Conservation (phyloP, 306 rosid genomes). For the Cyclanthera cordifolia region DNA sequence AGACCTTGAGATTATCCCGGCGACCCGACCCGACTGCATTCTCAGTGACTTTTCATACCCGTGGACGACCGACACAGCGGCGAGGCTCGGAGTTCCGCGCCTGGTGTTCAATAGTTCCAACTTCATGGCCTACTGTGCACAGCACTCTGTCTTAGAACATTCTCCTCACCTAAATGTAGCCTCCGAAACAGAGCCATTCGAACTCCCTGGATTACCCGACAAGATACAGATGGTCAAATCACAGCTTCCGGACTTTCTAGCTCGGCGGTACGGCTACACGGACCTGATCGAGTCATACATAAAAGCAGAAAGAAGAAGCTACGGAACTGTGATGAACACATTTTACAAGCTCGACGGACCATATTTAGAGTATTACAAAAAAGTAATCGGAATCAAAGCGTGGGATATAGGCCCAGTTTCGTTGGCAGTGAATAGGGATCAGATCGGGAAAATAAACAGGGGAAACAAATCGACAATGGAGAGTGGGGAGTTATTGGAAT, state of each 20-base stretch:
- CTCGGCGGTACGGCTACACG: neutral
- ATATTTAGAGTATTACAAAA: conserved; percentile 19
- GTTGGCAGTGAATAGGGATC: neutral
- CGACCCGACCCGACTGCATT: conserved; percentile 23
- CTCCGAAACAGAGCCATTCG: conserved; percentile 5
- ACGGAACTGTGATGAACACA: conserved; percentile 22
- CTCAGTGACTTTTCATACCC: conserved; percentile 20
- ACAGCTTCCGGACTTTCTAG: conserved; percentile 6
- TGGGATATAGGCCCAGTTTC: conserved; percentile 35
- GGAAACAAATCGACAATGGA: neutral
- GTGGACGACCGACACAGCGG: conserved; percentile 22
- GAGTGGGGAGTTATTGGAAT: conserved; percentile 24
- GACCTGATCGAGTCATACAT: conserved; percentile 11
- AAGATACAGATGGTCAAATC: conserved; percentile 3
- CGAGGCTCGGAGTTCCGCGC: conserved; percentile 15
- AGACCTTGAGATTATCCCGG: neutral
- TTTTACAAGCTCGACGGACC: conserved; percentile 24
- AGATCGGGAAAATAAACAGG: neutral
- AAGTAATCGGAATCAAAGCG: conserved; percentile 13
- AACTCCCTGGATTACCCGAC: conserved; percentile 17
- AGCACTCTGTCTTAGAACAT: conserved; percentile 6
- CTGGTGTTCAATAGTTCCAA: conserved; percentile 17
- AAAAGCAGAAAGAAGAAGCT: conserved; percentile 23
- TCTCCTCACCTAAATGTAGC: neutral
- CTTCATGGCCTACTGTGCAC: conserved; percentile 15